Evolutionary conservation across 164 flowering plant species (phyloP), one percentile per base, ranked within the genome.

Genomic region (Vitis labrusca): DNA sequence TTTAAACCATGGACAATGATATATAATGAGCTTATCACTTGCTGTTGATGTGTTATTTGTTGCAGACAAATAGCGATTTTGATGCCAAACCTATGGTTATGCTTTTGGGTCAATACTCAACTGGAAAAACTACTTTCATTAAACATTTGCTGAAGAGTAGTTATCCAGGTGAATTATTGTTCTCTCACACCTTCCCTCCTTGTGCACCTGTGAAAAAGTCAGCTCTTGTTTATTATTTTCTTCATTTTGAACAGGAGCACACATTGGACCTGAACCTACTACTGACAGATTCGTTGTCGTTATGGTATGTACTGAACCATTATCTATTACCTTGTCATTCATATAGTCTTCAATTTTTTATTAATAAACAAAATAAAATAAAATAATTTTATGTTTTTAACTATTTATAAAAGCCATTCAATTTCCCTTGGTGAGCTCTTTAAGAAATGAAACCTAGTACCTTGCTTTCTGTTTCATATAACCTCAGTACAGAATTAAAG

Each of bases 41-140:
- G 48, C 50, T 29, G 10, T 64, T 67, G 53, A 48, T 54, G 47
- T 73, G 5, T 65, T 50, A 50, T 30, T 53, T 54, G 2, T 29
- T 76, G 76, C 81, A 95, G 99, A 85, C 97, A 60, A 87, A 81
- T 70, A 96, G 98, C 80, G 99, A 96, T 73, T 96, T 96, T 84
- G 99, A 96, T 80, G 94, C 98, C 60, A 91, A 81, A 77, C 99
- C 99, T 6, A 96, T 96, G 99, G 98, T 96, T 65, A 96, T 96
- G 99, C 93, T 96, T 57, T 78, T 96, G 89, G 99, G 99, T 53
- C 99, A 96, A 71, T 96, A 96, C 68, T 96, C 99, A 23, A 96
- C 99, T 19, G 99, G 99, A 51, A 96, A 96, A 81, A 96, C 99
- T n/a, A 96, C 99, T 60, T 96, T 96, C 71, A 93, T 96, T 47